Evolutionary conservation across 2,329 filamentous ascomycete genomes (phyloP), one percentile per base, ranked within the genome.

Genomic region (Claviceps sp.): DNA sequence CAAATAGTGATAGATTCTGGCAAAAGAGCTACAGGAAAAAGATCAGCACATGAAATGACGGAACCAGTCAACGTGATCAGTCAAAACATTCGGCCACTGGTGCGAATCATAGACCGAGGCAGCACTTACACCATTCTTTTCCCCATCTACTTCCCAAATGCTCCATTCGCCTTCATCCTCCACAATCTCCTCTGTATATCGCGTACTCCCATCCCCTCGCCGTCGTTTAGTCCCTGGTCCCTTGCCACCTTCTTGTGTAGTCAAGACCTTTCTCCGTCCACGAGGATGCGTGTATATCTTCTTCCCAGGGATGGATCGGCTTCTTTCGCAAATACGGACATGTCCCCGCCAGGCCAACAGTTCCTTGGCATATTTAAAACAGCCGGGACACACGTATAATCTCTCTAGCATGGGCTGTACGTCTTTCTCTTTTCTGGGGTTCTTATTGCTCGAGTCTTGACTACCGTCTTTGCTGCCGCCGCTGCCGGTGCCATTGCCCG

Each of bases 1-100:
- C 90, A 66, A 97, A 96, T 45, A 98, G 82, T 9, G 88, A 96
- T 13, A 98, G 78, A 61, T 96, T 95, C 68, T 97, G 93, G 59
- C 88, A 90, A 66, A 95, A 97, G 34, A 96, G 78, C 77, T 83
- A 54, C 26, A 9, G 6, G 5, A 46, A 49, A 5, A 20, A 9
- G 29, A 26, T 34, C 29, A 34, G 29, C 9, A 34, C 29, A 34
- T 3, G 14, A 8, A 16, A 45, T 49, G 5, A 22, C 9, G 7
- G 3, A 11, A 36, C 43, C 40, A 49, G 49, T 36, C 44, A 34
- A 36, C 34, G 14, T 6, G 2, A 34, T 9, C 17, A 17, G 8
- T 14, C 2, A 9, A 16, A 34, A 17, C 6, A 11, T 34, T 34
- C 9, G 29, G 29, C 4, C 29, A 4, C 9, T 34, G 29, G 29